Base-by-base conservation (phyloP, 2,329 filamentous ascomycete genomes). In the Xylaria sp. region DNA sequence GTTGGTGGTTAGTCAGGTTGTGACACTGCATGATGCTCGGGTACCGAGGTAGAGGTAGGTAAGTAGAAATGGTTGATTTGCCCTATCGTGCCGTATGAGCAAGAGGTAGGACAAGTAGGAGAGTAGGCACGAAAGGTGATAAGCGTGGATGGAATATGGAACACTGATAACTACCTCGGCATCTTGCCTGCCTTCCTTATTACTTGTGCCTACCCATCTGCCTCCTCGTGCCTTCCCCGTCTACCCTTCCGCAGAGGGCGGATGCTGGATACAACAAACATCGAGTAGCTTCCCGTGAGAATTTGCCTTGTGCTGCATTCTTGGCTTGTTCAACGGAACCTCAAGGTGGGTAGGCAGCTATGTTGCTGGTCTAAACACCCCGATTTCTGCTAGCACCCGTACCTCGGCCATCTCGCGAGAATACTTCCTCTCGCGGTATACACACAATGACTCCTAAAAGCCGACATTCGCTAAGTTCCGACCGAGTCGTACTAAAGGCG, bases 231-330 rank as follows among this genome's bases (percentile, higher is more conserved):
- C 43, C 38, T 51, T 43, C 52, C 52, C n/a, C 23, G 37, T 11
- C 17, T 27, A 11, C 15, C n/a, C 17, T 21, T 31, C 40, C 21
- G 17, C 21, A 8, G 31, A 29, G 10, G 41, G 37, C 8, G 9
- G 3, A n/a, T n/a, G 19, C 35, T 23, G 21, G 44, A 46, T 49
- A 44, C 21, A 55, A 4, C 56, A 60, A 56, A 56, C 46, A 56
- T 9, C 38, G 33, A n/a, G 60, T 37, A 43, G 23, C 46, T 55
- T 55, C 55, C 56, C 46, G 56, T 17, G 8, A 33, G 46, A 19
- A 3, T 27, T 10, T 37, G 41, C 33, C 37, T 51, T 25, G 44
- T 59, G 35, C 11, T n/a, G 21, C 31, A 27, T 47, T 9, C 15
- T 15, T 5, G 11, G 2, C n/a, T 37, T 38, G 15, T 31, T 27